A percentile compares a stretch with the other conserved stretches of the same genome.
These are phyloP conservation scores for Areca catechu DNA, from an alignment of 176 grass and related monocot species.

Conservation along the genomic window DNA sequence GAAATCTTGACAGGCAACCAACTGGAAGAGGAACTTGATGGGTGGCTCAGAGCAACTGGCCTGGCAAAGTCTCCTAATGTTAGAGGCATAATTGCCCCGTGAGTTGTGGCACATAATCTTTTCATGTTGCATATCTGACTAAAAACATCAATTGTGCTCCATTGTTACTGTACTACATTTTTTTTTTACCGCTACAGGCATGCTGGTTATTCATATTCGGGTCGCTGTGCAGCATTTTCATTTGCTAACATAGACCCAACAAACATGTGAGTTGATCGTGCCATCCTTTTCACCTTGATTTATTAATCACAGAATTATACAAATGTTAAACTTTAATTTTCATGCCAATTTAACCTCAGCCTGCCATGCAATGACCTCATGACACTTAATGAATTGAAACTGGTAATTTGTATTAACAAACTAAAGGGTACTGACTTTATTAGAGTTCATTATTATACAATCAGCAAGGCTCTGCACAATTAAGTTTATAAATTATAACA, in stretches of 20 bases:
- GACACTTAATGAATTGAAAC: not conserved
- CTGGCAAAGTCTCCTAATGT: constrained; percentile 73
- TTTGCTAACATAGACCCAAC: constrained; percentile 94
- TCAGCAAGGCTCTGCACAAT: too few species aligned
- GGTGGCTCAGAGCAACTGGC: constrained; percentile 52
- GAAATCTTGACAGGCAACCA: constrained; percentile 36
- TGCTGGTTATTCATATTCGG: constrained; percentile 97
- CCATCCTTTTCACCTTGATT: not conserved
- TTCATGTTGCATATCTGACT: too few species aligned
- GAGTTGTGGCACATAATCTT: constrained; percentile 22
- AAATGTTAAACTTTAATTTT: not conserved
- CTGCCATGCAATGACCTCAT: not conserved
- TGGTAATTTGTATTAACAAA: too few species aligned
- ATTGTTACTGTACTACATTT: constrained; percentile 8
- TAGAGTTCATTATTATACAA: too few species aligned
- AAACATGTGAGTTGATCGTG: constrained; percentile 63
- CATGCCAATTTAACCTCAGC: not conserved
- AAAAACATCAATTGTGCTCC: not conserved
- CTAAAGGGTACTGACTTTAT: too few species aligned
- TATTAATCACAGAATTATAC: not conserved
- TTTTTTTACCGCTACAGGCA: constrained; percentile 45
- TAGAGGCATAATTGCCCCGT: constrained; percentile 94
- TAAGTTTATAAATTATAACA: too few species aligned
- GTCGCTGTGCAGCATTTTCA: constrained; percentile 84
- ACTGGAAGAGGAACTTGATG: constrained; percentile 76